phyloP scores from a whole-genome alignment of 306 rosid genomes.

The Prunus kanzakura region DNA sequence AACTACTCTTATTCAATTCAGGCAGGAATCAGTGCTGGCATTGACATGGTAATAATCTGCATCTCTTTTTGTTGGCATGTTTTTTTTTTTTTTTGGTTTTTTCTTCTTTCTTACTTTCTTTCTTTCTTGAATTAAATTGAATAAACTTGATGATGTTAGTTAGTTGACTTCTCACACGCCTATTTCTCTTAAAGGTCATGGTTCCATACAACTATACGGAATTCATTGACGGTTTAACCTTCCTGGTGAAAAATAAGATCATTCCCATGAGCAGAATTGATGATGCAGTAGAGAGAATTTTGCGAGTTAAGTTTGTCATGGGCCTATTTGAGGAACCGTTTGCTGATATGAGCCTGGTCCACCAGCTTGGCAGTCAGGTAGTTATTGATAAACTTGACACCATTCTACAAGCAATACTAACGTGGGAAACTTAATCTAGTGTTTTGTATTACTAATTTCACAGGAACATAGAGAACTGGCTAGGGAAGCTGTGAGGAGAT shows the following conservation, averaged over 20 bases:
- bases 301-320: conserved; percentile 35
- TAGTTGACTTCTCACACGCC: neutral
- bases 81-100: neutral
- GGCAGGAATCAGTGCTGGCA: conserved; percentile 34
- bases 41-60: conserved; percentile 35
- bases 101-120: neutral
- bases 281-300: conserved; percentile 41
- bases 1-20: conserved; percentile 30
- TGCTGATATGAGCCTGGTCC: conserved; percentile 32
- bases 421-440: neutral
- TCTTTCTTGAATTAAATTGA: neutral
- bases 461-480: conserved; percentile 45
- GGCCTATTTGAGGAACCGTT: conserved; percentile 38
- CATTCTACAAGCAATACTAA: neutral
- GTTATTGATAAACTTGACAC: neutral
- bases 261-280: conserved; percentile 41
- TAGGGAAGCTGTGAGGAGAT: conserved; percentile 41
- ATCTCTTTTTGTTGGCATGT: neutral
- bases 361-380: conserved; percentile 38
- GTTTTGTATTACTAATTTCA: neutral
- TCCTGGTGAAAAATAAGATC: conserved; percentile 17
- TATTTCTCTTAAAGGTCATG: conserved; percentile 28
- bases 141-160: neutral
- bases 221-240: conserved; percentile 32
- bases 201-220: conserved; percentile 32